These are phyloP conservation scores for Themeda triandra DNA, from an alignment of 176 grass and related monocot genomes.

Conservation along the genomic window DNA sequence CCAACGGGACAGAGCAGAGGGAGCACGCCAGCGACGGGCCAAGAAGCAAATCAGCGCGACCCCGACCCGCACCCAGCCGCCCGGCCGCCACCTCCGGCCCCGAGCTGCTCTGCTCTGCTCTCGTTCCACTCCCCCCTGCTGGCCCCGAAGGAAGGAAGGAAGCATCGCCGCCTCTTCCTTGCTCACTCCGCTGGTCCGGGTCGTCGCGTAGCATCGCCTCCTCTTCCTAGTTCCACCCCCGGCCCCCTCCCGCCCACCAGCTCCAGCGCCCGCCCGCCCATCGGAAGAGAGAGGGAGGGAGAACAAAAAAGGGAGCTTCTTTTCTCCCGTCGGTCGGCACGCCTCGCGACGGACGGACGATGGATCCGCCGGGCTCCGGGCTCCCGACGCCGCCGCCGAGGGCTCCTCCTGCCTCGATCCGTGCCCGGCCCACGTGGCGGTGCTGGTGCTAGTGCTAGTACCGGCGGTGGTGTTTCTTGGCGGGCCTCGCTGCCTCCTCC, in stretches of 20 bases:
- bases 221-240: neutral
- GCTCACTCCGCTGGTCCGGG: neutral
- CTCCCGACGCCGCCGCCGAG: constrained; percentile 3
- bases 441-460: neutral
- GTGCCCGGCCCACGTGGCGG: neutral
- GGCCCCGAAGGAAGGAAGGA: neutral
- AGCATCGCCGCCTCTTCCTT: neutral
- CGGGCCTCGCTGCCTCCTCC: neutral
- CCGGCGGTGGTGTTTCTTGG: neutral
- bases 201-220: neutral
- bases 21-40: too few species aligned
- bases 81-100: too few species aligned
- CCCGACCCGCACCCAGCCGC: neutral
- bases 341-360: neutral
- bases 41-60: neutral
- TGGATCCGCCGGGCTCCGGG: neutral
- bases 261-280: neutral
- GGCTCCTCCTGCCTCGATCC: constrained; percentile 9
- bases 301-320: neutral
- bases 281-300: neutral
- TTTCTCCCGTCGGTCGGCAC: neutral
- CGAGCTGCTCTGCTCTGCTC: neutral
- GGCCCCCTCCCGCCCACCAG: neutral
- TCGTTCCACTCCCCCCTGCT: too few species aligned
- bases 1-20: too few species aligned